Conservation (phyloP, 1,139 yeast genomes). For the Insectozyma bohioensis region DNA sequence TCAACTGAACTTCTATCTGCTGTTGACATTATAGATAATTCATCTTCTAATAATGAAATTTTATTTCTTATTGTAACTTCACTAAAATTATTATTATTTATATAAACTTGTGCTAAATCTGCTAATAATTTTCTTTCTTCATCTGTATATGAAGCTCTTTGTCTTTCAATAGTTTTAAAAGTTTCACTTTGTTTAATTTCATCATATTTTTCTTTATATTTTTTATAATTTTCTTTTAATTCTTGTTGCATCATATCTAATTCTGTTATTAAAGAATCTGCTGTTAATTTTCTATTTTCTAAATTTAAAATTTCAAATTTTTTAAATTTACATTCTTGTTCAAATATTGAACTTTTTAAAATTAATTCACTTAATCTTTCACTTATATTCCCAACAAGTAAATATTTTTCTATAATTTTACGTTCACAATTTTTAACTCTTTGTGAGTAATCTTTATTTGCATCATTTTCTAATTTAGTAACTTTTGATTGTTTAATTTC, state of each 20-base stretch:
- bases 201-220: conserved; percentile 42
- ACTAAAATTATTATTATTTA: conserved; percentile 41
- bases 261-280: conserved; percentile 31
- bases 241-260: conserved; percentile 31
- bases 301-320: conserved; percentile 28
- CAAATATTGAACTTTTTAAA: conserved; percentile 20
- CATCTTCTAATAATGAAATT: conserved; percentile 38
- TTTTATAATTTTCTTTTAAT: conserved; percentile 32
- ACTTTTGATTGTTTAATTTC: conserved; percentile 24
- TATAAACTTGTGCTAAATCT: conserved; percentile 44
- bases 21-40: conserved; percentile 35
- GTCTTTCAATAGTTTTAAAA: conserved; percentile 39
- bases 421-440: conserved; percentile 23
- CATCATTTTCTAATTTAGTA: conserved; percentile 23
- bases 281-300: conserved; percentile 33
- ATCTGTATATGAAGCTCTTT: conserved; percentile 38
- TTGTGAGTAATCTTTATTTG: conserved; percentile 30
- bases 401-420: conserved; percentile 25
- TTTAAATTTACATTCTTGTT: conserved; percentile 22
- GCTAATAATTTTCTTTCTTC: conserved; percentile 45
- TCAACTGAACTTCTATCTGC: conserved; percentile 41
- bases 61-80: conserved; percentile 32
- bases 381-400: conserved; percentile 20
- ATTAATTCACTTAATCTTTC: conserved; percentile 12
- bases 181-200: conserved; percentile 46